phyloP scores from a whole-genome alignment of 768 basidiomycete genomes.

The Hygrophoropsis aurantiaca region DNA sequence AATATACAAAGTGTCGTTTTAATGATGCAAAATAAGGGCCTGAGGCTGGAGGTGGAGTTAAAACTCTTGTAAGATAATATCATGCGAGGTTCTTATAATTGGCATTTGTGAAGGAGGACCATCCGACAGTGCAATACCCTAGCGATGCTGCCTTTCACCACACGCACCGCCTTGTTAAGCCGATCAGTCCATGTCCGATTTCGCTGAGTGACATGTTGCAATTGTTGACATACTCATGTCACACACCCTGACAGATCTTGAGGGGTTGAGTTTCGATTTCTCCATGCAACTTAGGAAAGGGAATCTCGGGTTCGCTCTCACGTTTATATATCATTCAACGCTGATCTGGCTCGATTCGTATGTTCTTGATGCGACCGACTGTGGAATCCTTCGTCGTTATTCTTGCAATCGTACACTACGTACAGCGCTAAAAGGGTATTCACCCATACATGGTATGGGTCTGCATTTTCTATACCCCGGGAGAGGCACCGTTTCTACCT shows the following conservation, averaged over 20 bases:
- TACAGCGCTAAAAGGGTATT: conserved; percentile 8
- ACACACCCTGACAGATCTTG: conserved; percentile 25
- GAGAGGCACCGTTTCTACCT: neutral
- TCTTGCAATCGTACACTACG: conserved; percentile 18
- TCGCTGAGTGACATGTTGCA: conserved; percentile 34
- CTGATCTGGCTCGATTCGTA: conserved; percentile 25
- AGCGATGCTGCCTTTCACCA: conserved; percentile 37
- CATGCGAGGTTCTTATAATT: conserved; percentile 35
- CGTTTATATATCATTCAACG: conserved; percentile 35
- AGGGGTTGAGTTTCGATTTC: conserved; percentile 9
- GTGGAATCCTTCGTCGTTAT: conserved; percentile 18
- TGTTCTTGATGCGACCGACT: conserved; percentile 7
- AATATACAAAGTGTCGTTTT: conserved; percentile 4
- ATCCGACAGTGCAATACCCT: conserved; percentile 24
- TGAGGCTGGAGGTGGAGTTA: conserved; percentile 35
- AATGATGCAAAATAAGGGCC: conserved; percentile 15
- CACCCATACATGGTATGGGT: conserved; percentile 9
- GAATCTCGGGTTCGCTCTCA: conserved; percentile 24
- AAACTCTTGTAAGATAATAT: conserved; percentile 33
- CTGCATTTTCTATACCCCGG: conserved; percentile 10
- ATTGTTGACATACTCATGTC: conserved; percentile 27
- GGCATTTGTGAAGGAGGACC: conserved; percentile 27
- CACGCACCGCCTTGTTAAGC: conserved; percentile 25
- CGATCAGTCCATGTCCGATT: conserved; percentile 28
- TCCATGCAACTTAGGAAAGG: conserved; percentile 18